Base-by-base conservation (phyloP, 2,329 filamentous ascomycete genomes). In the Apiospora pterosperma region DNA sequence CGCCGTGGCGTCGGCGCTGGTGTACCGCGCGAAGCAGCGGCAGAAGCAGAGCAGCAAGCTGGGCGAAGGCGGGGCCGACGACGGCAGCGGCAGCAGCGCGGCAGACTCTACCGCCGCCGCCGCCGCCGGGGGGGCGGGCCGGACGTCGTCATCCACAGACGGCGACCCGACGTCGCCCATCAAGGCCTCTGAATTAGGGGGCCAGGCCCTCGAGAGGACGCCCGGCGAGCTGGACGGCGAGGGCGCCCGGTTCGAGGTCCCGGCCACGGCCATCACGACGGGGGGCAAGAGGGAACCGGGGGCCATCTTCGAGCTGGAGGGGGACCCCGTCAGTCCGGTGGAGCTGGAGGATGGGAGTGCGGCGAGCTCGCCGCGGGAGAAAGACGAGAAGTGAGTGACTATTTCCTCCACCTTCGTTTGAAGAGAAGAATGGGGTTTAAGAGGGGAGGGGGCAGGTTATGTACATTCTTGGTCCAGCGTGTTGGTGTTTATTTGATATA, bases 281-380 rank as follows among this genome's bases (percentile, higher is more conserved):
- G 60, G 60, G 11, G 60, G 28, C 2, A 62, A 62, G 60, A 28
- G 60, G 16, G 60, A 62, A 2, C 60, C 60, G 10, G 39, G 60
- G 3, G 60, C 60, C 39, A 62, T 62, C n/a, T 62, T 62, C 39
- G 60, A 62, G 39, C 28, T 62, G 23, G 60, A 62, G 60, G 60
- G 60, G 4, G 60, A 62, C 8, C 48, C 48, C 16, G 48, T 55
- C 48, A 55, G 38, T 41, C 38, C 28, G 10, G 28, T 28, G 7
- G 48, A 55, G 10, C 12, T 55, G 48, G 48, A 5, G 28, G 48
- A 31, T 2, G 48, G 34, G 7, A 55, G 48, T 19, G 48, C 31
- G 34, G 48, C 21, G 16, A 12, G 16, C 6, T 55, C 28, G 16
- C 48, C 48, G 16, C 25, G 28, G 25, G n/a, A 52, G 25, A 52